Evolutionary conservation across 2,329 filamentous ascomycete species (phyloP), one percentile per base, ranked within the genome.

Genomic region (Pseudocercospora vitis): DNA sequence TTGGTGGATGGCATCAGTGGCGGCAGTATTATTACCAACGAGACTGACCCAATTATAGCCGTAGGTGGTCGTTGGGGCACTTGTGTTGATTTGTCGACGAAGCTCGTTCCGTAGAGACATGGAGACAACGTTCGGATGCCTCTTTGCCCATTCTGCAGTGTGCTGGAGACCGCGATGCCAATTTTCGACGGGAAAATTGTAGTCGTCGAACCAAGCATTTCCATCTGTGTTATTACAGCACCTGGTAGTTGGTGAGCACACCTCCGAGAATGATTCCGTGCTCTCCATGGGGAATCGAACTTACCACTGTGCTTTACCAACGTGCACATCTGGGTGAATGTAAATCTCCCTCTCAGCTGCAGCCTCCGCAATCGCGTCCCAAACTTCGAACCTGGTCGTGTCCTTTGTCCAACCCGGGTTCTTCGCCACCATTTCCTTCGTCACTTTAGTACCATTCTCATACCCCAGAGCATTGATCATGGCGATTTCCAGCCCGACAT

Each of bases 321-420:
- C 78, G 65, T 85, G 82, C 63, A 85, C 84, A 66, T 85, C 81
- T 0, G 84, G 71, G 57, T 83, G 79, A 4, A 85, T 71, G 58
- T 82, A 81, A 49, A 85, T 77, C 12, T 80, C 63, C 59, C 83
- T 57, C 57, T 59, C 50, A 9, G 59, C 59, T 11, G 62, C 62
- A 6, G 48, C 57, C 7, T 56, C 51, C 19, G 62, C 60, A 49
- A 64, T 60, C 7, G 48, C 49, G 29, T 60, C 56, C 70, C 70
- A 71, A 48, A 72, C 70, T 54, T 72, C 65, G 57, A 72, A 71
- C 19, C 72, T 65, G 24, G 70, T 73, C 0, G 72, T 74, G 23
- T 71, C 65, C 2, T 65, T 65, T 1, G 65, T 71, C 65, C 72
- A 72, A 3, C 63, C 62, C 0, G 71, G 68, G 46, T 74, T 74